phyloP scores from a whole-genome alignment of 2,329 filamentous ascomycete genomes.

The Ophiostoma piceae region DNA sequence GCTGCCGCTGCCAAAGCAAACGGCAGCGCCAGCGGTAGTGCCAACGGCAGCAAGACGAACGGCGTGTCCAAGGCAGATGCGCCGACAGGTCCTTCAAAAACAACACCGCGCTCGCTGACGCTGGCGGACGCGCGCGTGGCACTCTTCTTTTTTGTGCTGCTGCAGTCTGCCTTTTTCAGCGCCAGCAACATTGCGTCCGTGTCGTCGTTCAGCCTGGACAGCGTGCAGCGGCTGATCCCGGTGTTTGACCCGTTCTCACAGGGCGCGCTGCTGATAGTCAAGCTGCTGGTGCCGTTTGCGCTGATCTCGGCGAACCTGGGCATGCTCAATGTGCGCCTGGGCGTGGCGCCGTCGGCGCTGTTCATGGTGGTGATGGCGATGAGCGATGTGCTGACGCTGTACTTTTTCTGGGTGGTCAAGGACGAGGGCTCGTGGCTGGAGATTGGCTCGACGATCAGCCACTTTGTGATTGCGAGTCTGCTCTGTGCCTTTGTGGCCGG shows the following conservation, averaged over 20 bases:
- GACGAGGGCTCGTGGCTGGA: slow-evolving; percentile 97
- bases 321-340: slow-evolving; percentile 76
- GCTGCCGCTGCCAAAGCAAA: slow-evolving; percentile 12
- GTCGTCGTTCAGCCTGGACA: slow-evolving; percentile 88
- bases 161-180: slow-evolving; percentile 95
- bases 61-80: not conserved
- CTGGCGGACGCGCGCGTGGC: slow-evolving; percentile 82
- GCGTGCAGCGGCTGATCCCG: slow-evolving; percentile 78
- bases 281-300: slow-evolving; percentile 88
- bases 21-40: not conserved
- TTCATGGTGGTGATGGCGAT: slow-evolving; percentile 94
- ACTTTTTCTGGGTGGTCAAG: slow-evolving; percentile 96
- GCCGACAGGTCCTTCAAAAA: not conserved
- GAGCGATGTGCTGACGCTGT: slow-evolving; percentile 84
- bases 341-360: slow-evolving; percentile 78
- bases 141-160: slow-evolving; percentile 89
- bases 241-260: slow-evolving; percentile 93
- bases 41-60: not conserved
- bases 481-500: slow-evolving; percentile 86
- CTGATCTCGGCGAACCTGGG: slow-evolving; percentile 91
- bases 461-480: slow-evolving; percentile 88
- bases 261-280: slow-evolving; percentile 76
- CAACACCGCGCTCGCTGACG: slow-evolving; percentile 58
- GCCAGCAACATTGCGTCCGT: slow-evolving; percentile 94
- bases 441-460: slow-evolving; percentile 92